phyloP scores from a whole-genome alignment of 2,329 filamentous ascomycete species.

The Cordyceps fumosorosea region DNA sequence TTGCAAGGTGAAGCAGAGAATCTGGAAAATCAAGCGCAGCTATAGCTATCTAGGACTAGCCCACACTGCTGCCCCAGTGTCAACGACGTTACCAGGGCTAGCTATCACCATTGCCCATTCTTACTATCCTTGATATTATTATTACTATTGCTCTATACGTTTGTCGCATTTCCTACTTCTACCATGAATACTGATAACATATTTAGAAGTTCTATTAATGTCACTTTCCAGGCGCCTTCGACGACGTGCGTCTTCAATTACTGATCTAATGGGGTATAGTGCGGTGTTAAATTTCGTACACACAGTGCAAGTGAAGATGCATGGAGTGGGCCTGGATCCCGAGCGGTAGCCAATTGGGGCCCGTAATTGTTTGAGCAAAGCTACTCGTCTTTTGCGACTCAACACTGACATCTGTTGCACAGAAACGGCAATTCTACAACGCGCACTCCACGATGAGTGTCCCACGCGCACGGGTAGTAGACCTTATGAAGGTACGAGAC shows the following conservation, averaged over 20 bases:
- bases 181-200: neutral
- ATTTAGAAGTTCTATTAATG: neutral
- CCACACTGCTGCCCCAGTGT: no score
- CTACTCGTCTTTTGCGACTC: neutral
- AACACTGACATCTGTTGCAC: neutral
- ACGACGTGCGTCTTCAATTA: no score
- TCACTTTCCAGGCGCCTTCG: neutral
- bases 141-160: no score
- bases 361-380: neutral
- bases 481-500: conserved; percentile 67
- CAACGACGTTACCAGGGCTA: no score
- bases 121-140: no score
- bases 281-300: neutral
- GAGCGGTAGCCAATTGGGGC: neutral
- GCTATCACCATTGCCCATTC: no score
- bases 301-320: neutral
- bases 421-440: neutral
- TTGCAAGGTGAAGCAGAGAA: no score
- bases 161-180: no score
- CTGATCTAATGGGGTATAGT: neutral
- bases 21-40: no score
- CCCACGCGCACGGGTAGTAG: conserved; percentile 54
- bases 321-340: neutral
- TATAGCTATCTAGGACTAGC: no score
- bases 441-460: conserved; percentile 48